Conservation (phyloP, 345 rosid species). For the Chamaenerion angustifolium region DNA sequence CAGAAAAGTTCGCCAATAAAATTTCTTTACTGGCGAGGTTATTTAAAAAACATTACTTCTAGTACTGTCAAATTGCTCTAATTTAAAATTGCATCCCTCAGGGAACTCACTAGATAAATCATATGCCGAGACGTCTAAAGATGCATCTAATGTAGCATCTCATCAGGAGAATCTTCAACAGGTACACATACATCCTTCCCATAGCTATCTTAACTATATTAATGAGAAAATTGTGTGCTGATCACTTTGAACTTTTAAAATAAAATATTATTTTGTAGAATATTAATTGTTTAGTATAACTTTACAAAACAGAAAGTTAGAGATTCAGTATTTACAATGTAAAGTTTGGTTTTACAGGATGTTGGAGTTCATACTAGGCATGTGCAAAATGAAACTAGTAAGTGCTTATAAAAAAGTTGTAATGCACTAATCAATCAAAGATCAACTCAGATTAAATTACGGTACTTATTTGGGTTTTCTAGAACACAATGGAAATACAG, state of each 20-base stretch:
- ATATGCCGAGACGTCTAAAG: neutral
- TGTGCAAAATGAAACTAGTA: neutral
- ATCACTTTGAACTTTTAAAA: neutral
- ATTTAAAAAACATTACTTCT: no score
- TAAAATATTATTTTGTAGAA: neutral
- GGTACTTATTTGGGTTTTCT: neutral
- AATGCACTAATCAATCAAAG: neutral
- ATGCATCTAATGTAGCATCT: neutral
- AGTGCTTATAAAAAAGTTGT: neutral
- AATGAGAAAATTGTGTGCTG: neutral
- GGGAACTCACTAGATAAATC: neutral
- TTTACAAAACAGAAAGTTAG: no score
- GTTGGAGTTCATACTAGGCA: neutral
- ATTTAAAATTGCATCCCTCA: constrained; percentile 1
- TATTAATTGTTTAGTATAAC: no score
- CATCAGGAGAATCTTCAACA: constrained; percentile 1
- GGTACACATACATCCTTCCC: neutral
- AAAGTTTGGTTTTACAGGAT: constrained; percentile 1
- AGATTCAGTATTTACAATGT: neutral
- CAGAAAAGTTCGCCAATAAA: no score
- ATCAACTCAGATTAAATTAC: neutral
- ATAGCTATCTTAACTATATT: neutral
- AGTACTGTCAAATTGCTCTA: no score
- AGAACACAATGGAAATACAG: neutral
- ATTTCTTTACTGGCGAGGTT: no score